Conservation (phyloP, 371 early-diverging fungal genomes). For the Fennellomyces sp. region DNA sequence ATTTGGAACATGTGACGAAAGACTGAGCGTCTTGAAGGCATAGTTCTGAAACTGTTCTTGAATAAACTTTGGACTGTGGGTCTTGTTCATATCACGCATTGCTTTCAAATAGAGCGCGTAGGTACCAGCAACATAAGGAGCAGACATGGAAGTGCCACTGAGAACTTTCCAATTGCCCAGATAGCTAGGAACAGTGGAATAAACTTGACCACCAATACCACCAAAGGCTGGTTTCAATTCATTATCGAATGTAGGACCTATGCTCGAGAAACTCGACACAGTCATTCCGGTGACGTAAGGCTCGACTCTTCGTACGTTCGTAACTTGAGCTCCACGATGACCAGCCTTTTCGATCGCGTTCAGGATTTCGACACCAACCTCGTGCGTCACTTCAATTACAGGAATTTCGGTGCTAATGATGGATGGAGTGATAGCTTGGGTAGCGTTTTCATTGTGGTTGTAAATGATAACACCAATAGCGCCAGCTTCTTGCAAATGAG, state of each 20-base stretch:
- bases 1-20: constrained; percentile 20
- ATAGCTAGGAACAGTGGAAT: constrained; percentile 59
- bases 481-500: constrained; percentile 33
- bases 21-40: constrained; percentile 29
- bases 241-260: constrained; percentile 45
- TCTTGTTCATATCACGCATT: constrained; percentile 7
- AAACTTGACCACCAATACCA: constrained; percentile 69
- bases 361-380: constrained; percentile 22
- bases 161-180: constrained; percentile 53
- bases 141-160: constrained; percentile 70
- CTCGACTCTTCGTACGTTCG: too few relatives aligned
- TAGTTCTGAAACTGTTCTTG: constrained; percentile 50
- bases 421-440: constrained; percentile 16
- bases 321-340: too few relatives aligned
- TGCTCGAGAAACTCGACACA: constrained; percentile 43
- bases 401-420: constrained; percentile 25
- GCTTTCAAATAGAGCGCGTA: constrained; percentile 60
- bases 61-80: constrained; percentile 14
- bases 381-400: constrained; percentile 31
- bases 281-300: too few relatives aligned
- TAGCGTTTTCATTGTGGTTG: constrained; percentile 9
- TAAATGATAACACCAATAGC: constrained; percentile 58
- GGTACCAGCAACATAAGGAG: constrained; percentile 73
- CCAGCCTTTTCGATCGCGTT: constrained; percentile 11
- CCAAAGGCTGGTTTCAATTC: constrained; percentile 60